Conservation (phyloP, 441 rosid species). For the Metrosideros polymorpha region DNA sequence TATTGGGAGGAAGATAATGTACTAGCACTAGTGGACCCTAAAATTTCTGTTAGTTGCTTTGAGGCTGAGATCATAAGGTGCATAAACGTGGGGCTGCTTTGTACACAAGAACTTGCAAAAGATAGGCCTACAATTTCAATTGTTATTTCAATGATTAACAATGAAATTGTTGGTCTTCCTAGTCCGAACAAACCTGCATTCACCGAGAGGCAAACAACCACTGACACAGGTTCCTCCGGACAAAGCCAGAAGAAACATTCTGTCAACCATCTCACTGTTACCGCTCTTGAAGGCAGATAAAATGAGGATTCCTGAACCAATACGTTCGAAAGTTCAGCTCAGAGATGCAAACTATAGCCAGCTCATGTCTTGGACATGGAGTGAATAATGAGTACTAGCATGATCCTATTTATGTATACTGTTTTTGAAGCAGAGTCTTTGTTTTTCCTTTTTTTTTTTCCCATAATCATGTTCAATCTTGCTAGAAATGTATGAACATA, state of each 20-base stretch:
- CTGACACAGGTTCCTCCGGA: neutral
- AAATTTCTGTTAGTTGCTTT: slow-evolving; percentile 2
- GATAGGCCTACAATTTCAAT: slow-evolving; percentile 45
- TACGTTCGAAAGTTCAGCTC: neutral
- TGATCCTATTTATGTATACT: neutral
- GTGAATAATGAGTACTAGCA: neutral
- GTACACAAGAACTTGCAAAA: slow-evolving; percentile 39
- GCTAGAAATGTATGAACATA: neutral
- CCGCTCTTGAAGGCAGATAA: slow-evolving; percentile 7
- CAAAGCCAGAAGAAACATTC: neutral
- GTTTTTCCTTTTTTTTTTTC: neutral
- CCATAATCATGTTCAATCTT: neutral
- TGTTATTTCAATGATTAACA: slow-evolving; percentile 39
- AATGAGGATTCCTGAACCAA: neutral
- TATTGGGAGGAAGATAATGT: slow-evolving; percentile 39
- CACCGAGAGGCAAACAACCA: neutral
- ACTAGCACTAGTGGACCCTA: slow-evolving; percentile 19
- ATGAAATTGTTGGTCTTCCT: slow-evolving; percentile 32
- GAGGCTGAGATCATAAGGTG: slow-evolving; percentile 28
- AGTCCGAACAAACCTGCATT: slow-evolving; percentile 20
- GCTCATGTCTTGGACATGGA: neutral
- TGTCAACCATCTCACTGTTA: slow-evolving; percentile 8
- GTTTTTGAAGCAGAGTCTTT: neutral
- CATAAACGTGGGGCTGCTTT: slow-evolving; percentile 50
- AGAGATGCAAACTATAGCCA: neutral